Percentiles rank a stretch among this genome's conserved stretches.
Evolutionary conservation across 768 basidiomycete species (phyloP).

Genomic region (Russula sp.): DNA sequence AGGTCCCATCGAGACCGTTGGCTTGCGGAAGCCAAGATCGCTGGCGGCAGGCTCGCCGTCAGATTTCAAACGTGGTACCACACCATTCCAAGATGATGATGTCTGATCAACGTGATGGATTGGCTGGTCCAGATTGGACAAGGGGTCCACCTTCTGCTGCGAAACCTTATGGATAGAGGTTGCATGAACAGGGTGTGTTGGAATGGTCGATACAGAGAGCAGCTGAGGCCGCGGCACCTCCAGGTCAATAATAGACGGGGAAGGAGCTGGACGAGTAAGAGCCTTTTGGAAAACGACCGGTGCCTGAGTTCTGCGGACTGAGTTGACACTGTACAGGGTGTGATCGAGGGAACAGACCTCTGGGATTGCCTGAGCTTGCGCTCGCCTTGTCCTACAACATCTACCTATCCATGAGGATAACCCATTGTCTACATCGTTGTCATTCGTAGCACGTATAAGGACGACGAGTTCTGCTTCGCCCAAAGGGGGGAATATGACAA

Average conservation of each 20-base stretch:
- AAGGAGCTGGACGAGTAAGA: background rate
- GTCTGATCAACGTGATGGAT: background rate
- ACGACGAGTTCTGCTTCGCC: slow-evolving; percentile 27
- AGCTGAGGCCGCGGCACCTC: background rate
- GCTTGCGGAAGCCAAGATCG: background rate
- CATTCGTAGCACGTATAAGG: slow-evolving; percentile 27
- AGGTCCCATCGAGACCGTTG: background rate
- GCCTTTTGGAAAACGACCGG: background rate
- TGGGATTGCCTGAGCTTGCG: slow-evolving; percentile 2
- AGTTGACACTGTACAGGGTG: background rate
- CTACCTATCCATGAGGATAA: slow-evolving; percentile 30
- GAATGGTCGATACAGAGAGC: background rate
- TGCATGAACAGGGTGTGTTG: background rate
- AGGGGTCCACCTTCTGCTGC: background rate
- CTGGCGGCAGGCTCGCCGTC: background rate
- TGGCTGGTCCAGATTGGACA: background rate
- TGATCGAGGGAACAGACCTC: slow-evolving; percentile 8
- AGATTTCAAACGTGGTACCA: background rate
- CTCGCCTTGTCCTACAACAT: slow-evolving; percentile 30
- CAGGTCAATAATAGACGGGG: background rate
- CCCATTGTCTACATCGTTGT: slow-evolving; percentile 26
- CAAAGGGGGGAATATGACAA: slow-evolving; percentile 33
- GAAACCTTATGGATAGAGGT: background rate
- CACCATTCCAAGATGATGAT: background rate
- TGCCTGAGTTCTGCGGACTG: background rate